Conservation (phyloP, 805 yeast species). For the Teunomyces tritomae region DNA sequence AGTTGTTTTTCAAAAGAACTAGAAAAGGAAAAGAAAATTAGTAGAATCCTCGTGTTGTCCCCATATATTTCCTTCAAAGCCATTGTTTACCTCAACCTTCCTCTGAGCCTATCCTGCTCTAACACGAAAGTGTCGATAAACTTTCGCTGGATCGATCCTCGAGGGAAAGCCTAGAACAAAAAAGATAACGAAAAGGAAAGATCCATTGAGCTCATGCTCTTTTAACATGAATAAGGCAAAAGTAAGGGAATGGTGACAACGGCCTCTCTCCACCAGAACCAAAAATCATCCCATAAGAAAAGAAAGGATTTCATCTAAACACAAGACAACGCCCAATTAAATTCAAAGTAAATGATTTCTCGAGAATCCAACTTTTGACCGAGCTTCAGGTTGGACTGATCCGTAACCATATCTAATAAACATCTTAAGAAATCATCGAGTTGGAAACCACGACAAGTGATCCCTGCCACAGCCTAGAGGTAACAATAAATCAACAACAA, state of each 20-base stretch:
- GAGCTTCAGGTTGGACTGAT: not conserved
- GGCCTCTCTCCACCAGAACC: not conserved
- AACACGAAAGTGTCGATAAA: constrained; percentile 6
- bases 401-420: not conserved
- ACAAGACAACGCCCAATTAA: not conserved
- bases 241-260: not conserved
- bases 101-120: not conserved
- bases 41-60: not conserved
- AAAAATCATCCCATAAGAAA: not conserved
- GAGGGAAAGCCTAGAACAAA: constrained; percentile 5
- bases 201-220: not conserved
- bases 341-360: constrained; percentile 3
- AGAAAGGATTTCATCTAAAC: not conserved
- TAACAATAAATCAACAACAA: not conserved
- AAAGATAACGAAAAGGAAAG: not conserved
- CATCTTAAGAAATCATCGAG: constrained; percentile 3
- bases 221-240: not conserved
- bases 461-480: not conserved
- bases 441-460: not conserved
- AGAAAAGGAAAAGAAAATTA: not conserved
- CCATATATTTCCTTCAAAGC: not conserved
- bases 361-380: not conserved
- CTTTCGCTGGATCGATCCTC: constrained; percentile 9
- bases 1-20: not conserved
- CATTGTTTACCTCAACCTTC: not conserved